Conservation (phyloP, 768 basidiomycete species). For the Fistulinella prunicolor region DNA sequence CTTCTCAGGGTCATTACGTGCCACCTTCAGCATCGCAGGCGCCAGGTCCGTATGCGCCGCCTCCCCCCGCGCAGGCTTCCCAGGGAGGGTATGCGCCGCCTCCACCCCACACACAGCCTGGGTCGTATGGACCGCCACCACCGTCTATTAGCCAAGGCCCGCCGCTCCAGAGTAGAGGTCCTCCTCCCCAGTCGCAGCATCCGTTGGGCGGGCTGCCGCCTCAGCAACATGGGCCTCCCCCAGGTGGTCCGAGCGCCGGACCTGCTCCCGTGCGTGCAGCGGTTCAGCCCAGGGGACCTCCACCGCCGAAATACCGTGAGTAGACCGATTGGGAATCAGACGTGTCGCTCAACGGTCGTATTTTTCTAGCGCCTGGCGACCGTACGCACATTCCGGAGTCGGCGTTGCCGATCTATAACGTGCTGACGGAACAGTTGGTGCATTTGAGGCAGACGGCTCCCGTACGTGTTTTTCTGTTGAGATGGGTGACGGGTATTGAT, state of each 20-base stretch:
- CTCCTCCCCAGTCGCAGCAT: slow-evolving; percentile 28
- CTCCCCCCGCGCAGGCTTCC: slow-evolving; percentile 18
- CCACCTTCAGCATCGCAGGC: slow-evolving; percentile 26
- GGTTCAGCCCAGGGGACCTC: slow-evolving; percentile 38
- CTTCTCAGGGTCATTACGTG: slow-evolving; percentile 29
- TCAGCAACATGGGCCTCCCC: slow-evolving; percentile 31
- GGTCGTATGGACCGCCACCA: slow-evolving; percentile 32
- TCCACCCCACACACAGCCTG: slow-evolving; percentile 11
- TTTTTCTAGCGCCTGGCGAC: slow-evolving; percentile 81
- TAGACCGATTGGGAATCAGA: not conserved
- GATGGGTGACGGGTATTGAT: not conserved
- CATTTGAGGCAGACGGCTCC: slow-evolving; percentile 72
- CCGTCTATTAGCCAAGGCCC: slow-evolving; percentile 23
- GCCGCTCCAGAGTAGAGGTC: slow-evolving; percentile 30
- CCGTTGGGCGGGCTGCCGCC: slow-evolving; percentile 24
- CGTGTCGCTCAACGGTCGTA: not conserved
- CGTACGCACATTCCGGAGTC: slow-evolving; percentile 84
- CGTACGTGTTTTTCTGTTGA: slow-evolving; percentile 43
- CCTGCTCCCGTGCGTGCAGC: slow-evolving; percentile 28
- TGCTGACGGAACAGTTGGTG: slow-evolving; percentile 61
- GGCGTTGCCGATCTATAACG: slow-evolving; percentile 59
- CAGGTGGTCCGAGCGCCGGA: slow-evolving; percentile 21
- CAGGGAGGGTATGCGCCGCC: slow-evolving; percentile 24
- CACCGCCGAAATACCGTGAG: slow-evolving; percentile 60
- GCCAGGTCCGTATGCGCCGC: slow-evolving; percentile 9